phyloP scores from a whole-genome alignment of 805 yeast species.

The Pichia ethanolica region DNA sequence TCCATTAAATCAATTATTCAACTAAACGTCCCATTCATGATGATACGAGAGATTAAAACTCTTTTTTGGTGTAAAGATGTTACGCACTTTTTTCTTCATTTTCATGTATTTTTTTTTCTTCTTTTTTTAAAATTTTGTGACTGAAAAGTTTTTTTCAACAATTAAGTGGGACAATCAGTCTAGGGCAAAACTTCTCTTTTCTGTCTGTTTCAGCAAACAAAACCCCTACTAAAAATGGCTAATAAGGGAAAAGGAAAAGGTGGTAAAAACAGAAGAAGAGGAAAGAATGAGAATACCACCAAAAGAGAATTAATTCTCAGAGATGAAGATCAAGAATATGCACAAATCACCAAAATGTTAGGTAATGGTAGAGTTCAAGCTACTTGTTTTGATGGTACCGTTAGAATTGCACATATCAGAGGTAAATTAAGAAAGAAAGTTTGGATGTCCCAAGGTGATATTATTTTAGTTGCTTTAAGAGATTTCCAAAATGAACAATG shows the following conservation, averaged over 20 bases:
- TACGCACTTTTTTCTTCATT: no score
- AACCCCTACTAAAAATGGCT: slow-evolving; percentile 29
- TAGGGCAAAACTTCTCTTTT: neutral
- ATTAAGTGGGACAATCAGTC: neutral
- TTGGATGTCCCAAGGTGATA: slow-evolving; percentile 99
- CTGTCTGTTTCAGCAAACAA: neutral
- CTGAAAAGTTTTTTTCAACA: no score
- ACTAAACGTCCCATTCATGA: no score
- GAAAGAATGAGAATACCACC: slow-evolving; percentile 90
- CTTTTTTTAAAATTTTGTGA: no score
- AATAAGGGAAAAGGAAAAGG: slow-evolving; percentile 43
- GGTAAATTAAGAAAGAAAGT: slow-evolving; percentile 99
- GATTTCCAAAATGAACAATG: slow-evolving; percentile 98
- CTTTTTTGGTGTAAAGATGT: no score
- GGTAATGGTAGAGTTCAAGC: slow-evolving; percentile 98
- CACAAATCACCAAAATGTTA: slow-evolving; percentile 95
- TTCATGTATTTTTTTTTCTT: no score
- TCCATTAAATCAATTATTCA: no score
- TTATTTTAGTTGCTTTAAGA: slow-evolving; percentile 89
- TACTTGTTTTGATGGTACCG: slow-evolving; percentile 86
- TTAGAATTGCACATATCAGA: slow-evolving; percentile 95
- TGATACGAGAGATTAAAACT: no score
- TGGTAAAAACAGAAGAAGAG: slow-evolving; percentile 95
- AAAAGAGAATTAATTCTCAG: slow-evolving; percentile 89
- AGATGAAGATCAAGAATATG: slow-evolving; percentile 98